Evolutionary conservation across 2,329 filamentous ascomycete species (phyloP).

Genomic region (Colletotrichum sp.): DNA sequence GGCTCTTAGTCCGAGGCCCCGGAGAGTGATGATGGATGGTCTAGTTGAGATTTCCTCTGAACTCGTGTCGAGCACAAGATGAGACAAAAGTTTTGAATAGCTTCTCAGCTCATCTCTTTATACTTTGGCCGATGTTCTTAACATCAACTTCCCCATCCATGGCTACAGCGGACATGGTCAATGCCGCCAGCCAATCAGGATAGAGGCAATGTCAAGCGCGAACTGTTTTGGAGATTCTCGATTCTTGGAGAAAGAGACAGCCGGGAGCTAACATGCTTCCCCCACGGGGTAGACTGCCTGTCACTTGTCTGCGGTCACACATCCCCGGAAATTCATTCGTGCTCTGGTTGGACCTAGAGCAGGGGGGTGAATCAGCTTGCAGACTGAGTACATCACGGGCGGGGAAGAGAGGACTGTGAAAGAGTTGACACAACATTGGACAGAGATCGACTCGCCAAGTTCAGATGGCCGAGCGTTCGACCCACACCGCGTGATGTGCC

Average conservation of each 20-base stretch:
- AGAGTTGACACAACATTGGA: background rate
- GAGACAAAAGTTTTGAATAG: background rate
- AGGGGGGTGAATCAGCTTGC: background rate
- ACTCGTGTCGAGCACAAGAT: background rate
- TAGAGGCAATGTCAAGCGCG: background rate
- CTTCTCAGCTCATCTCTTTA: background rate
- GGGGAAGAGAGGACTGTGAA: background rate
- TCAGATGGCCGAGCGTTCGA: background rate
- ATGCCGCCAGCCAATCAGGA: background rate
- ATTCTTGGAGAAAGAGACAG: background rate
- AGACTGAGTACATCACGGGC: background rate
- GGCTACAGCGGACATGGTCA: background rate
- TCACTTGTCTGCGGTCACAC: background rate
- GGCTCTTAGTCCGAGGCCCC: background rate
- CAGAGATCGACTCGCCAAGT: background rate
- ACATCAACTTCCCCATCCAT: background rate
- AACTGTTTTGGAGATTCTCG: background rate
- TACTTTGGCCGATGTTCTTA: background rate
- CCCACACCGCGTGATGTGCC: background rate
- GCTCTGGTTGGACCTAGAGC: background rate
- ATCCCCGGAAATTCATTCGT: background rate
- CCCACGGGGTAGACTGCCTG: background rate
- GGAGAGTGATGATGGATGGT: background rate
- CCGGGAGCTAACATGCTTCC: background rate
- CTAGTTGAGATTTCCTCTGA: background rate